Evolutionary conservation across 495 filamentous ascomycete genomes (phyloP).

Genomic region (Penicillium argentinense): DNA sequence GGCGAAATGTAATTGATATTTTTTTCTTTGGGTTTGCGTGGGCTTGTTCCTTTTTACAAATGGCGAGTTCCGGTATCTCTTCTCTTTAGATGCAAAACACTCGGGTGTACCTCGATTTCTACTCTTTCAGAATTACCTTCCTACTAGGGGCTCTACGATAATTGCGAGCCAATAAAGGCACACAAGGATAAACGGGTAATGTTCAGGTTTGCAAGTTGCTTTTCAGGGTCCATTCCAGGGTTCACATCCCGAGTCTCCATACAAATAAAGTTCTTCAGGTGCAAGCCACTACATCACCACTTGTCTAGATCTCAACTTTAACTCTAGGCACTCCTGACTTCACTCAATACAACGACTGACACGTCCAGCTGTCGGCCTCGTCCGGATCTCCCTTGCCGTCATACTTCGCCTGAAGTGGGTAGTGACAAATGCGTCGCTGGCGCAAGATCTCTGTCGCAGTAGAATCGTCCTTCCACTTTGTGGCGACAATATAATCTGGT

Average conservation of each 20-base stretch:
- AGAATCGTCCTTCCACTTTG: conserved; percentile 37
- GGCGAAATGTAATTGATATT: conserved; percentile 31
- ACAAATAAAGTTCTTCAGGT: no score
- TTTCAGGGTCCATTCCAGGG: no score
- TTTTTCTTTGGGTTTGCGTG: conserved; percentile 15
- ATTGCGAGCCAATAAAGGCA: no score
- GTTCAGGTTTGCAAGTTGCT: neutral
- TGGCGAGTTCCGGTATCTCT: conserved; percentile 7
- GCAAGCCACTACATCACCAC: neutral
- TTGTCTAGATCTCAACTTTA: neutral
- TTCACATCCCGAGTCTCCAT: no score
- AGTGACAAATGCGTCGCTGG: conserved; percentile 47
- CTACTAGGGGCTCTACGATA: neutral
- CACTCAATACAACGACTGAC: neutral
- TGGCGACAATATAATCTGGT: conserved; percentile 44
- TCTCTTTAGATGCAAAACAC: neutral
- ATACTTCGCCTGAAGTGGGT: conserved; percentile 24
- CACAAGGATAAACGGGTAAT: no score
- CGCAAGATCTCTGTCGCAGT: conserved; percentile 35
- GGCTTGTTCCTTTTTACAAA: conserved; percentile 3
- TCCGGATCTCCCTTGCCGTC: neutral
- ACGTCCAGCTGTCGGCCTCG: neutral
- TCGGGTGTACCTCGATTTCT: neutral
- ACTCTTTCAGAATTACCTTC: neutral
- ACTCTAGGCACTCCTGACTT: no score